Conservation (phyloP, 371 early-diverging fungal genomes). For the Rhizopus sp. region DNA sequence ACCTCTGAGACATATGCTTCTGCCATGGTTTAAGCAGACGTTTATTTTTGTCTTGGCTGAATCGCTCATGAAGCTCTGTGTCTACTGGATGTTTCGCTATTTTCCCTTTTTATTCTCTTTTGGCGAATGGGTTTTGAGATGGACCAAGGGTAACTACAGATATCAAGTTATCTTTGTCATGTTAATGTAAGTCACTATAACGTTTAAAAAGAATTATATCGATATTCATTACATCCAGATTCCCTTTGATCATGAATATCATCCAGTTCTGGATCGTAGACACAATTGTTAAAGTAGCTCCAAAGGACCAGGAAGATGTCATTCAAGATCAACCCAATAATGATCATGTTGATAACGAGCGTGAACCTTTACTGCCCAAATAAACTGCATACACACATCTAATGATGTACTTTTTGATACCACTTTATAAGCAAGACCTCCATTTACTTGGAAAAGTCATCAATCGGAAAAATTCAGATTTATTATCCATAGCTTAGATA, state of each 20-base stretch:
- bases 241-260: constrained; percentile 65
- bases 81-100: constrained; percentile 35
- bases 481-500: no score
- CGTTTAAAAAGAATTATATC: no score
- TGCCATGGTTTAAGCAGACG: constrained; percentile 46
- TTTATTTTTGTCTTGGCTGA: constrained; percentile 37
- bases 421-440: no score
- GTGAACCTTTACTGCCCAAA: no score
- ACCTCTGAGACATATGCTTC: constrained; percentile 31
- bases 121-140: constrained; percentile 43
- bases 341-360: no score
- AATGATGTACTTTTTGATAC: no score
- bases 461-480: no score
- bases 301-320: neutral
- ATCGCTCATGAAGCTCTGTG: constrained; percentile 43
- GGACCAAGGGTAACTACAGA: constrained; percentile 44
- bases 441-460: no score
- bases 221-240: constrained; percentile 13
- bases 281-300: constrained; percentile 55
- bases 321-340: no score
- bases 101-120: constrained; percentile 37
- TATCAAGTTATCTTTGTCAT: constrained; percentile 54
- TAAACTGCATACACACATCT: no score
- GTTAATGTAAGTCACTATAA: constrained; percentile 34
- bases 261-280: constrained; percentile 69